Conservation (phyloP, 176 grass and related monocot genomes). For the Miscanthus lutarioriparius region DNA sequence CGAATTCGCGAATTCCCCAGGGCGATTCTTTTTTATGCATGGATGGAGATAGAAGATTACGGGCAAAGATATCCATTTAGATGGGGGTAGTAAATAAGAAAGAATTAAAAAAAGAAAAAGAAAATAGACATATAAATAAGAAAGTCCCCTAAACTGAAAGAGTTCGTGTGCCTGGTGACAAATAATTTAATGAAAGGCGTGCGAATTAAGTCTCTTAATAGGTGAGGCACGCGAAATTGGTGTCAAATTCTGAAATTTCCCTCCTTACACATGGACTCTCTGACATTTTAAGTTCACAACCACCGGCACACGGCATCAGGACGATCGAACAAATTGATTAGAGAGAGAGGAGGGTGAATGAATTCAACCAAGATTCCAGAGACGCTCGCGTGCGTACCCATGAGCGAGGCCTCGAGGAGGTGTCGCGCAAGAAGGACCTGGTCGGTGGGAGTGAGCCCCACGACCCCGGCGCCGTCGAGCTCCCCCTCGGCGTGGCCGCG, state of each 20-base stretch:
- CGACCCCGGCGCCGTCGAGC: constrained; percentile 31
- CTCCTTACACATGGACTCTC: background rate
- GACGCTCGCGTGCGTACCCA: constrained; percentile 44
- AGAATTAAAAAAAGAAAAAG: too few species aligned
- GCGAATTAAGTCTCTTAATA: too few species aligned
- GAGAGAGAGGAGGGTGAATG: background rate
- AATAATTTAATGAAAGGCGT: too few species aligned
- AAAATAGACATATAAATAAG: too few species aligned
- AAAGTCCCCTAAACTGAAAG: too few species aligned
- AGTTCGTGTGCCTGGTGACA: too few species aligned
- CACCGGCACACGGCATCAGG: background rate
- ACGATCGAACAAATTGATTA: background rate
- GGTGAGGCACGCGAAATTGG: too few species aligned
- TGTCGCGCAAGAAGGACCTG: constrained; percentile 82
- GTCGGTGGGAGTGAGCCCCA: constrained; percentile 68
- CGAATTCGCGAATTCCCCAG: too few species aligned
- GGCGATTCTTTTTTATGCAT: too few species aligned
- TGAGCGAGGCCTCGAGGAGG: constrained; percentile 83
- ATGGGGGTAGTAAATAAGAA: too few species aligned
- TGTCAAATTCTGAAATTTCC: background rate
- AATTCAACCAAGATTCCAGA: background rate
- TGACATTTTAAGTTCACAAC: background rate
- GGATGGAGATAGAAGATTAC: too few species aligned
- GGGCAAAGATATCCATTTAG: too few species aligned
- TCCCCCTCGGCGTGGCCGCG: constrained; percentile 45